Conservation (phyloP, 75 land plant species). For the Pinus taeda region DNA sequence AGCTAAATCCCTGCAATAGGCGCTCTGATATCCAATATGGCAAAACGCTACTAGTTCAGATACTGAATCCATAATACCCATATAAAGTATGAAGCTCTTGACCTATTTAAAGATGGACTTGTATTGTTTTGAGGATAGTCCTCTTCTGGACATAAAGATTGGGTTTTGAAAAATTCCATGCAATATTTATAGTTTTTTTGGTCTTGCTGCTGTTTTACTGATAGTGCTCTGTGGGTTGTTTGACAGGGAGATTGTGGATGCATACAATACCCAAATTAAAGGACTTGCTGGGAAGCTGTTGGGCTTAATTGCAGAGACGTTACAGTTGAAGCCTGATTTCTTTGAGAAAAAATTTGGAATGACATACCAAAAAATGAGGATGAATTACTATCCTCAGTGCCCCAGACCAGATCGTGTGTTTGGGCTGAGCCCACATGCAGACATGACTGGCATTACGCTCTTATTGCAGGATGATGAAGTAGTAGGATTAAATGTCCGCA, state of each 20-base stretch:
- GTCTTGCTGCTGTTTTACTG: too few relatives aligned
- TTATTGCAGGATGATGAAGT: constrained; percentile 35
- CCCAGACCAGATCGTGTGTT: constrained; percentile 38
- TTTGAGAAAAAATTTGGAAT: constrained; percentile 31
- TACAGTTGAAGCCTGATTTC: constrained; percentile 27
- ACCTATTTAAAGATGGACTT: too few relatives aligned
- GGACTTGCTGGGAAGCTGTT: background rate
- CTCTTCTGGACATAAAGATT: too few relatives aligned
- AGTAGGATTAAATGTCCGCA: constrained; percentile 36
- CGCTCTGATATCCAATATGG: too few relatives aligned
- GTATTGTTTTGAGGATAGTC: too few relatives aligned
- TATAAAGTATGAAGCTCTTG: too few relatives aligned
- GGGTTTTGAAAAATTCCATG: too few relatives aligned
- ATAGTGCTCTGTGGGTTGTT: background rate
- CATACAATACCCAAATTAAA: background rate
- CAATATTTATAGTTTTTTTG: too few relatives aligned
- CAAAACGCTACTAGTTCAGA: too few relatives aligned
- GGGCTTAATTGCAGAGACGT: constrained; percentile 27
- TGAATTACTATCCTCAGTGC: constrained; percentile 45
- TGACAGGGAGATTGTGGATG: constrained; percentile 1
- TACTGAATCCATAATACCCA: too few relatives aligned
- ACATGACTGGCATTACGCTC: constrained; percentile 24
- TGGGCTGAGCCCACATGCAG: constrained; percentile 40
- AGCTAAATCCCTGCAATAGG: too few relatives aligned
- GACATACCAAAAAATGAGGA: constrained; percentile 14